These are phyloP conservation scores for Ciborinia camelliae DNA, from an alignment of 2,329 filamentous ascomycete genomes.

Conservation along the genomic window DNA sequence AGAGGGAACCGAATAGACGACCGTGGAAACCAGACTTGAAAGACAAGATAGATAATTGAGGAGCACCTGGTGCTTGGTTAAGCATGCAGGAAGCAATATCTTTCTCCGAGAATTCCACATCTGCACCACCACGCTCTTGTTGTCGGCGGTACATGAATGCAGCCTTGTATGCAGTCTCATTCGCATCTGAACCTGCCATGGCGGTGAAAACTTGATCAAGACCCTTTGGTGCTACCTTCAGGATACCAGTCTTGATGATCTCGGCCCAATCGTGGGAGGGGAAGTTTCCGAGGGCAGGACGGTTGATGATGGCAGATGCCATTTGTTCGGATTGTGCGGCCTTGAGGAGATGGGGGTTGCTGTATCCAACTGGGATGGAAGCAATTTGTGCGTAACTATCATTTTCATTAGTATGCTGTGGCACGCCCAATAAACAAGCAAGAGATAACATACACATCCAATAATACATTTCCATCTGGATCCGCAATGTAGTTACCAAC, in stretches of 20 bases:
- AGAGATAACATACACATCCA: constrained; percentile 45
- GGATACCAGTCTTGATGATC: constrained; percentile 66
- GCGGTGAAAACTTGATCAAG: constrained; percentile 78
- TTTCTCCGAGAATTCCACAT: constrained; percentile 67
- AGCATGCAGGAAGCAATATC: constrained; percentile 66
- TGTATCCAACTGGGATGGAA: constrained; percentile 80
- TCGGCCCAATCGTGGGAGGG: constrained; percentile 71
- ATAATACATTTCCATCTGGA: constrained; percentile 48
- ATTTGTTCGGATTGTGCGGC: constrained; percentile 69
- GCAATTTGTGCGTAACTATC: constrained; percentile 73
- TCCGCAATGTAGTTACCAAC: constrained; percentile 52
- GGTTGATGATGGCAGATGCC: constrained; percentile 70
- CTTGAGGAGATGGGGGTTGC: constrained; percentile 65
- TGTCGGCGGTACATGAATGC: constrained; percentile 80
- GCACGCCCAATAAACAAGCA: not conserved
- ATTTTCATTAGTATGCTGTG: constrained; percentile 21
- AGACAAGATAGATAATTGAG: constrained; percentile 72
- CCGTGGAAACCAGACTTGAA: constrained; percentile 80
- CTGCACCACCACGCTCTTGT: constrained; percentile 61
- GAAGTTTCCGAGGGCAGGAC: constrained; percentile 78
- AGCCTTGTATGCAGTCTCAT: constrained; percentile 82
- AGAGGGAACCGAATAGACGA: constrained; percentile 73
- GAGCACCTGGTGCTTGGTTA: constrained; percentile 70
- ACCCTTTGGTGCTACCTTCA: constrained; percentile 70
- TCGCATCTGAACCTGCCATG: constrained; percentile 76